Conservation (phyloP, 805 yeast genomes). For the Candida cerambycidarum region DNA sequence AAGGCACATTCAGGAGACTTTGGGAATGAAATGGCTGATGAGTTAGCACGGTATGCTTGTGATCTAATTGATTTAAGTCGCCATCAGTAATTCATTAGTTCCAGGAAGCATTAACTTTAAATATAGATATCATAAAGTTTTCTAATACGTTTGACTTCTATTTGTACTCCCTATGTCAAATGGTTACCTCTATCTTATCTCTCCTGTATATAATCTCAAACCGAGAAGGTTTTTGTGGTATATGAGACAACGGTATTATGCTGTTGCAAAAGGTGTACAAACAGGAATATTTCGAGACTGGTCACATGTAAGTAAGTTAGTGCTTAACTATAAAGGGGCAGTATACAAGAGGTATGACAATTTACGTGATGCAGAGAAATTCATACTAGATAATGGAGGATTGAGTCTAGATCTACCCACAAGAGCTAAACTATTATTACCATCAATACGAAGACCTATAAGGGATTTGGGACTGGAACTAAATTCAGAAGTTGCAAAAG, state of each 20-base stretch:
- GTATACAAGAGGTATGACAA: slow-evolving; percentile 54
- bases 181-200: no score
- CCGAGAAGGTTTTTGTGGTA: not conserved
- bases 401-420: no score
- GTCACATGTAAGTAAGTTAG: slow-evolving; percentile 54
- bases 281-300: slow-evolving; percentile 62
- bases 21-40: slow-evolving; percentile 81
- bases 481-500: no score
- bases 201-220: no score
- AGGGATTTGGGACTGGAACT: no score
- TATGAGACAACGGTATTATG: slow-evolving; percentile 29
- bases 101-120: no score
- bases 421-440: no score
- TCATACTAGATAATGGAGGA: slow-evolving; percentile 19
- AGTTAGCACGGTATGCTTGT: slow-evolving; percentile 68
- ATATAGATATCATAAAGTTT: no score
- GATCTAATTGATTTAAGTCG: slow-evolving; percentile 2
- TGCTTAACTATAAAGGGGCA: slow-evolving; percentile 57
- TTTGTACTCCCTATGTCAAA: no score
- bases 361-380: slow-evolving; percentile 48
- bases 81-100: no score
- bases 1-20: slow-evolving; percentile 65
- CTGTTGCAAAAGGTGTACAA: slow-evolving; percentile 36
- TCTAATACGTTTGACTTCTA: no score
- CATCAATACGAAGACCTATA: no score